phyloP scores from a whole-genome alignment of 768 basidiomycete genomes.

The Pulveroboletus ravenelii region DNA sequence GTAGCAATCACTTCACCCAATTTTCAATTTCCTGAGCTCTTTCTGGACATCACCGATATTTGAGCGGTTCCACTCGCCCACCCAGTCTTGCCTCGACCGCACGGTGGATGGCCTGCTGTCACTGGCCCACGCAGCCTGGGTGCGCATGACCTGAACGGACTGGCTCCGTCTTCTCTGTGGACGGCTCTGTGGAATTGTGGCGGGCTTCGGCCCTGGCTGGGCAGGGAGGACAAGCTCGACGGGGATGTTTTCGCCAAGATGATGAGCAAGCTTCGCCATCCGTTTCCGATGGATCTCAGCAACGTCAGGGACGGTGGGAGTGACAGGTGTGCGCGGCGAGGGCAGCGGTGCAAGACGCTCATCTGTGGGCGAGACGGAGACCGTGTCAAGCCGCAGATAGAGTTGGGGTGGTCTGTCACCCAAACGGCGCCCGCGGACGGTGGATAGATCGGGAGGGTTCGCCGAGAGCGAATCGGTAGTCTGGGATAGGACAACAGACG shows the following conservation, averaged over 20 bases:
- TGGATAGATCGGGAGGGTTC: slow-evolving; percentile 19
- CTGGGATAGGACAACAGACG: slow-evolving; percentile 14
- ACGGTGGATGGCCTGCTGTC: not conserved
- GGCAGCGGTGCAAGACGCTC: slow-evolving; percentile 2
- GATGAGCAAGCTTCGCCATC: slow-evolving; percentile 55
- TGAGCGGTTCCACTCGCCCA: slow-evolving; percentile 39
- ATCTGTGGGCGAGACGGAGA: slow-evolving; percentile 10
- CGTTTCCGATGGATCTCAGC: slow-evolving; percentile 40
- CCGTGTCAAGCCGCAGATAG: slow-evolving; percentile 20
- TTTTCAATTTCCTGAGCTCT: slow-evolving; percentile 30
- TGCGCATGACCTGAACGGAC: slow-evolving; percentile 11
- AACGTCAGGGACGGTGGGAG: slow-evolving; percentile 22
- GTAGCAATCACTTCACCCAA: slow-evolving; percentile 4
- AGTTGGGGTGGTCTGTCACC: slow-evolving; percentile 19
- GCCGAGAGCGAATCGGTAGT: slow-evolving; percentile 6
- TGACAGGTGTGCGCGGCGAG: slow-evolving; percentile 12
- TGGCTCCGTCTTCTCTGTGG: slow-evolving; percentile 8
- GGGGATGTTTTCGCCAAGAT: slow-evolving; percentile 57
- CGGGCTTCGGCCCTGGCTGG: not conserved
- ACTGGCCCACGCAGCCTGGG: not conserved
- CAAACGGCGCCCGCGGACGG: slow-evolving; percentile 7
- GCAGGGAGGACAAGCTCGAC: slow-evolving; percentile 45
- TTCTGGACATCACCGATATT: slow-evolving; percentile 37
- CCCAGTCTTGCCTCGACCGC: slow-evolving; percentile 24
- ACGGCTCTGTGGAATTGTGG: not conserved